Evolutionary conservation across 2,329 filamentous ascomycete genomes (phyloP).

Genomic region (Calonectria hawksworthii): DNA sequence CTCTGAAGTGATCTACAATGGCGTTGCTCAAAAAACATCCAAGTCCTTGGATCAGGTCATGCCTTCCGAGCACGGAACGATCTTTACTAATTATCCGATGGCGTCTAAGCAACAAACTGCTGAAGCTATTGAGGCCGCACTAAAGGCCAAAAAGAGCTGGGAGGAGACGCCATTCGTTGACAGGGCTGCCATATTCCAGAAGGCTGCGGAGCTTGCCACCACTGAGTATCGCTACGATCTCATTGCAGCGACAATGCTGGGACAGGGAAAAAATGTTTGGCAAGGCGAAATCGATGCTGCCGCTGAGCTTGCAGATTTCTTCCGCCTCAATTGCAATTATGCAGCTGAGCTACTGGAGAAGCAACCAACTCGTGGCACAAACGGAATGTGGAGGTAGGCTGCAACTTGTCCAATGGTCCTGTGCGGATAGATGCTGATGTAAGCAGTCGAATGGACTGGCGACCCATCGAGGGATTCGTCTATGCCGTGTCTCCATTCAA

Average conservation of each 20-base stretch:
- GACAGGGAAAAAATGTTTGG: slow-evolving; percentile 98
- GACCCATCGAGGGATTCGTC: neutral
- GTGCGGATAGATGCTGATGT: neutral
- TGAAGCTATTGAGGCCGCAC: neutral
- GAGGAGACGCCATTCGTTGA: neutral
- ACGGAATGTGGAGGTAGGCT: neutral
- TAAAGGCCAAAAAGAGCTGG: neutral
- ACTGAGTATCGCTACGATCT: slow-evolving; percentile 85
- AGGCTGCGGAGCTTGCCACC: neutral
- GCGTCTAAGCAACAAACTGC: neutral
- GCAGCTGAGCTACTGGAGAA: neutral
- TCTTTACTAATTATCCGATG: neutral
- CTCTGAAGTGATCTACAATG: neutral
- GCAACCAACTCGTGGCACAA: neutral
- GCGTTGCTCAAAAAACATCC: neutral
- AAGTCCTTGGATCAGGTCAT: neutral
- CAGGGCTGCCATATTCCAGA: neutral
- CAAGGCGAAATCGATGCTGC: slow-evolving; percentile 95
- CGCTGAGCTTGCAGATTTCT: neutral
- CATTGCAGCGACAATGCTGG: slow-evolving; percentile 94
- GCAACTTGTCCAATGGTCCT: neutral
- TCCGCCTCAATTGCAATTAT: neutral
- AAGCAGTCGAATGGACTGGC: neutral
- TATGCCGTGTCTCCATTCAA: neutral
- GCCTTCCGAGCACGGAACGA: neutral